Conservation (phyloP, 768 basidiomycete species). For the Crucibulum laeve region DNA sequence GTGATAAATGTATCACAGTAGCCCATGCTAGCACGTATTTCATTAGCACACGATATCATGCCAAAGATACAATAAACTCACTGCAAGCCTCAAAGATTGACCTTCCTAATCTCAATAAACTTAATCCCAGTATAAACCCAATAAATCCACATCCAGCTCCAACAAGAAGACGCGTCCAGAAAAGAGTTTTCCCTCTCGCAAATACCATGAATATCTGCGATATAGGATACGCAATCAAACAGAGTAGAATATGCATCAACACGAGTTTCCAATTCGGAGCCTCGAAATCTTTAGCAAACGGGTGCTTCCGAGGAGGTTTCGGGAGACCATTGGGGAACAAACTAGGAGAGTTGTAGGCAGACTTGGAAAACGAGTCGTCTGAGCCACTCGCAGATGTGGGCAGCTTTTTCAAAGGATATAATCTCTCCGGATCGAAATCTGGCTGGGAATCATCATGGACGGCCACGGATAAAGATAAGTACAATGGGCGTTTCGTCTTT, state of each 20-base stretch:
- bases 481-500: no score
- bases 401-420: no score
- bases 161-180: constrained; percentile 36
- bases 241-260: constrained; percentile 23
- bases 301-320: constrained; percentile 15
- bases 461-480: no score
- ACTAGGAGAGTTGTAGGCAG: constrained; percentile 3
- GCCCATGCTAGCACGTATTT: constrained; percentile 31
- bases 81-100: constrained; percentile 32
- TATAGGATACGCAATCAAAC: constrained; percentile 27
- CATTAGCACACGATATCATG: not conserved
- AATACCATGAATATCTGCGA: constrained; percentile 23
- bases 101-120: constrained; percentile 22
- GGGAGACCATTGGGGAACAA: constrained; percentile 5
- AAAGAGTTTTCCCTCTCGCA: constrained; percentile 24
- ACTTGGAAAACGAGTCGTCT: no score
- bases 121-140: constrained; percentile 26
- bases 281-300: constrained; percentile 25
- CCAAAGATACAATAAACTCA: constrained; percentile 13
- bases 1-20: constrained; percentile 38
- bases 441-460: no score
- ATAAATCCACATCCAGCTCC: constrained; percentile 27
- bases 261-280: constrained; percentile 26
- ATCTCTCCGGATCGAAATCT: no score
- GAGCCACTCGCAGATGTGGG: no score